Base-by-base conservation (phyloP, 305 asterid genomes). In the Fraxinus velutina region DNA sequence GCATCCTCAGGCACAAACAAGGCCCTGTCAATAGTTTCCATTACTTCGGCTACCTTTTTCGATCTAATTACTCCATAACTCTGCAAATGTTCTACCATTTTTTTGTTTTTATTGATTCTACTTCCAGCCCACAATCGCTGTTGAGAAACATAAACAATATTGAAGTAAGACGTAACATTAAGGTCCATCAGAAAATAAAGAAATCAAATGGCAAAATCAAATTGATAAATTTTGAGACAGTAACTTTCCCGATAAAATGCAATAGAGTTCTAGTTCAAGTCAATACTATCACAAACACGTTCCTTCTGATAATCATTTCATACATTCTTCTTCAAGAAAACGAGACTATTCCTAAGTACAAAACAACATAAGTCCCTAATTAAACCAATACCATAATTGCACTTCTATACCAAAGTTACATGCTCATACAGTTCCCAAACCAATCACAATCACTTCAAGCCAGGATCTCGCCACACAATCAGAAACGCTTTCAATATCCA, bases 11-110 rank as follows among this genome's bases (percentile, higher is more conserved):
- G 98, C 21, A 95, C 98, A 87, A 95, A 95, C 88, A 89, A 83
- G 57, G 94, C 98, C 91, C 98, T 88, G 82, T 94, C 99, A 47
- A 96, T 84, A 72, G 89, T 88, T 92, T 87, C 92, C 98, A 94
- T 96, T 37, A 94, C 93, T 84, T 96, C 93, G 4, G 92, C 91
- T 52, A 92, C 97, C 85, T 86, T 90, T 78, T 84, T 86, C 2
- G 97, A 94, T 76, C 85, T 86, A 68, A 93, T 79, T 70, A 88
- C 87, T 39, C 98, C 97, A 64, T 81, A 80, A 32, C 86, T 90
- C 82, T 79, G 89, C 88, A 96, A 86, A 78, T 85, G 87, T 62
- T 85, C 89, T 83, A 93, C 90, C 98, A 96, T 89, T 73, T 86
- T 92, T 75, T 90, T 90, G 85, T 90, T 92, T 84, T 82, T 90